Evolutionary conservation across 2,329 filamentous ascomycete species (phyloP).

Genomic region (Colletotrichum horii): DNA sequence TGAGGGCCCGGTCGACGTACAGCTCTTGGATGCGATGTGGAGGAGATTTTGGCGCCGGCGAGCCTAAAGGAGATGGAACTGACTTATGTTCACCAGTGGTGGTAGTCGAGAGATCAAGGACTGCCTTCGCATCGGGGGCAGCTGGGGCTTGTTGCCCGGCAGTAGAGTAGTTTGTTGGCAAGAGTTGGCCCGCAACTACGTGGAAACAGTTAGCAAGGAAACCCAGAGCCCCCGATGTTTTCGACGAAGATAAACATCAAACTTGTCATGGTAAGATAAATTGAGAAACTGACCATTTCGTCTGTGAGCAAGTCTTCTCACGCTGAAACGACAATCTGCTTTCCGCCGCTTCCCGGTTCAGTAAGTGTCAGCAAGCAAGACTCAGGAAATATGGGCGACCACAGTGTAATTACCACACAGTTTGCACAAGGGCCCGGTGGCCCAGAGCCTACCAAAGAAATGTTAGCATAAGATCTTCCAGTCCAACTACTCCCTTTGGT

Average conservation of each 20-base stretch:
- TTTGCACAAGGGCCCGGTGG: slow-evolving; percentile 30
- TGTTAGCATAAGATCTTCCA: not conserved
- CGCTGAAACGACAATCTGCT: slow-evolving; percentile 28
- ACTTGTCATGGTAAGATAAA: not conserved
- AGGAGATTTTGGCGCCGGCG: not conserved
- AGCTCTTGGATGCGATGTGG: slow-evolving; percentile 26
- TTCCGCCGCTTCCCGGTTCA: not conserved
- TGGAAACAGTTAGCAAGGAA: accelerated
- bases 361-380: slow-evolving; percentile 3
- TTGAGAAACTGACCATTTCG: slow-evolving; percentile 23
- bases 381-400: not conserved
- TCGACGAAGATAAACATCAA: not conserved
- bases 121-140: not conserved
- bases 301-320: slow-evolving; percentile 26
- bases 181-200: slow-evolving; percentile 19
- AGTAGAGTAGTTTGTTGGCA: not conserved
- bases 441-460: slow-evolving; percentile 1
- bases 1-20: slow-evolving; percentile 31
- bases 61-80: not conserved
- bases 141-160: not conserved
- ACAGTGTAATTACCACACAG: slow-evolving; percentile 28
- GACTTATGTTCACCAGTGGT: not conserved
- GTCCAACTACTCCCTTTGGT: not conserved
- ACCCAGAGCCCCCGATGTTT: accelerated
- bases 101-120: not conserved